Conservation (phyloP, 495 filamentous ascomycete genomes). For the Emericellopsis terricola region DNA sequence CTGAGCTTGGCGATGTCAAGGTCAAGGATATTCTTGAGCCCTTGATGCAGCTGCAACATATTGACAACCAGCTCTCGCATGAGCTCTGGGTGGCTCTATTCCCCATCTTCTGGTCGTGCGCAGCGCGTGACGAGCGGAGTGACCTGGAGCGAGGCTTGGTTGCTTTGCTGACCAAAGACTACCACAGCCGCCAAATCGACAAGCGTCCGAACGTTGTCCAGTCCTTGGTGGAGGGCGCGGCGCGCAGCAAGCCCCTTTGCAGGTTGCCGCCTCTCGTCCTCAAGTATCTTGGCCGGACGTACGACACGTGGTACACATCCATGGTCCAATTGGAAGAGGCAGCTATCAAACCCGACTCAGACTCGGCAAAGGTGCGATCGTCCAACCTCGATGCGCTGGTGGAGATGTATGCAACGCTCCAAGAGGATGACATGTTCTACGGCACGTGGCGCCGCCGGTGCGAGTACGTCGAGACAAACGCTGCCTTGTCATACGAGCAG, state of each 20-base stretch:
- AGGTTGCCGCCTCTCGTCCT: conserved; percentile 90
- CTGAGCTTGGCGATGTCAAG: conserved; percentile 66
- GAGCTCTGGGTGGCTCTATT: conserved; percentile 83
- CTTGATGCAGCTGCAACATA: conserved; percentile 84
- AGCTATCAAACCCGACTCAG: conserved; percentile 64
- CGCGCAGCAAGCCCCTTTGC: conserved; percentile 63
- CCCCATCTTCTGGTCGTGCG: conserved; percentile 80
- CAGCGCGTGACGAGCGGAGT: conserved; percentile 71
- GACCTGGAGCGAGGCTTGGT: conserved; percentile 85
- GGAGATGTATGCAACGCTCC: conserved; percentile 71
- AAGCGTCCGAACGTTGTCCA: conserved; percentile 89
- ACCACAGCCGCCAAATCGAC: conserved; percentile 83
- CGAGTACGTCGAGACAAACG: conserved; percentile 91
- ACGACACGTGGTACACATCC: conserved; percentile 90
- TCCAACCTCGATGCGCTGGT: conserved; percentile 89
- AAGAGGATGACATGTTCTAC: conserved; percentile 95
- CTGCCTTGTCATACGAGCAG: conserved; percentile 92
- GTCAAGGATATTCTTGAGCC: conserved; percentile 79
- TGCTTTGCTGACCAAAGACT: conserved; percentile 76
- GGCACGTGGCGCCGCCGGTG: conserved; percentile 91
- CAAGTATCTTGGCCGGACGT: conserved; percentile 80
- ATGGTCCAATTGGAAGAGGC: conserved; percentile 68
- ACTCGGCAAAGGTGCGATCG: conserved; percentile 67
- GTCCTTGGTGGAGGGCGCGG: conserved; percentile 69
- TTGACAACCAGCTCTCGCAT: conserved; percentile 60